Evolutionary conservation across 148 eudicot genomes (phyloP).

Genomic region (Rhododendron simsii): DNA sequence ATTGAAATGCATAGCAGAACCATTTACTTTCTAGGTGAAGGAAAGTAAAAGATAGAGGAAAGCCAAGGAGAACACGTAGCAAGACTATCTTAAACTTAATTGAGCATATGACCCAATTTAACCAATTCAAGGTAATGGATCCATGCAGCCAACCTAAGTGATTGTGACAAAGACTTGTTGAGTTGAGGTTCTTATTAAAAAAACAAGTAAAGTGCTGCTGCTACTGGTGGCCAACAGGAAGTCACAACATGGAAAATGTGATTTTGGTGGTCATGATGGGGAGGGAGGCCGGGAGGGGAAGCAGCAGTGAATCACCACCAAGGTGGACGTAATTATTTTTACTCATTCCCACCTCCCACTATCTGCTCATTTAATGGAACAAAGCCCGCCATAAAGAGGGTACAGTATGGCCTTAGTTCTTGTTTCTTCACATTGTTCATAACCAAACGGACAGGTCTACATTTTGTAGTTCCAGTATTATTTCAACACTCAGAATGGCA

Average conservation of each 20-base stretch:
- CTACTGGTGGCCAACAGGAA: neutral
- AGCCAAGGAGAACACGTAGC: neutral
- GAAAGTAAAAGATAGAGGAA: neutral
- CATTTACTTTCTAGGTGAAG: neutral
- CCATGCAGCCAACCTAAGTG: neutral
- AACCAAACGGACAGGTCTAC: neutral
- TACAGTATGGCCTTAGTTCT: neutral
- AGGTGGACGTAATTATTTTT: neutral
- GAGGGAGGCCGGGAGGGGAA: neutral
- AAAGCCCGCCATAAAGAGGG: neutral
- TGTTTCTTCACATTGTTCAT: neutral
- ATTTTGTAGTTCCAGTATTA: neutral
- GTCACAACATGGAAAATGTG: conserved; percentile 2
- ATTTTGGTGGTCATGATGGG: neutral
- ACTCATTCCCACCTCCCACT: neutral
- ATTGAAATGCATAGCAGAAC: neutral
- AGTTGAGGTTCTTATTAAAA: neutral
- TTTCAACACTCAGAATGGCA: neutral
- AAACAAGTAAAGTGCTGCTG: neutral
- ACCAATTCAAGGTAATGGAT: neutral
- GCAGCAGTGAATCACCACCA: neutral
- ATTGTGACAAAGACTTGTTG: neutral
- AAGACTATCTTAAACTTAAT: neutral
- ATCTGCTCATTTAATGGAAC: neutral
- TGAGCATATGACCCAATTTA: neutral